Evolutionary conservation across 768 basidiomycete genomes (phyloP).

Genomic region (Strobilomyces confusus): DNA sequence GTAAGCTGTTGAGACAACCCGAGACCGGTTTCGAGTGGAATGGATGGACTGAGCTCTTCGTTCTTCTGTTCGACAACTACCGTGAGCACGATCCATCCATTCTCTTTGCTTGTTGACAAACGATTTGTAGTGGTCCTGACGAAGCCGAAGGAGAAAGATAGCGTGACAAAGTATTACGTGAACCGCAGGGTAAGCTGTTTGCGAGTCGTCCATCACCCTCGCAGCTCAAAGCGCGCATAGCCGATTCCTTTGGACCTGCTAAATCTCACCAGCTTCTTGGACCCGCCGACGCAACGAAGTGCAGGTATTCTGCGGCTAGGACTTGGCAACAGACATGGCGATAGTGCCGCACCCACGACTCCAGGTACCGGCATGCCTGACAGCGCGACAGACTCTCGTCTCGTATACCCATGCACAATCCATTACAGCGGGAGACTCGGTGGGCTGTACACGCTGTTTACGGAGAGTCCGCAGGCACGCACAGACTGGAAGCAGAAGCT

Average conservation of each 20-base stretch:
- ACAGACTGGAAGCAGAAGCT: constrained; percentile 88
- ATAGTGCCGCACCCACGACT: constrained; percentile 22
- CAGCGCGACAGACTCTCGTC: constrained; percentile 57
- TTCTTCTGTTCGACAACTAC: constrained; percentile 94
- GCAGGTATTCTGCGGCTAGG: constrained; percentile 64
- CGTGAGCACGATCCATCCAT: constrained; percentile 41
- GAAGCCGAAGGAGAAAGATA: constrained; percentile 77
- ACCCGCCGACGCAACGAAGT: constrained; percentile 71
- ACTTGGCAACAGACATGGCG: constrained; percentile 39
- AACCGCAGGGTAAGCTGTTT: constrained; percentile 62
- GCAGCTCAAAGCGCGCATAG: constrained; percentile 35
- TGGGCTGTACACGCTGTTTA: constrained; percentile 82
- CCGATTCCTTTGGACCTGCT: constrained; percentile 92
- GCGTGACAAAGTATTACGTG: constrained; percentile 71
- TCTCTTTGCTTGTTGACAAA: constrained; percentile 9
- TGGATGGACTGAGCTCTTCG: constrained; percentile 86
- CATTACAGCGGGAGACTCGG: constrained; percentile 87
- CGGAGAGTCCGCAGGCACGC: constrained; percentile 72
- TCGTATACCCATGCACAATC: constrained; percentile 84
- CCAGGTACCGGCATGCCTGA: constrained; percentile 35
- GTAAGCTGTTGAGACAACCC: constrained; percentile 80
- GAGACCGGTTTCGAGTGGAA: constrained; percentile 87
- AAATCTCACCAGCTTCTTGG: constrained; percentile 78
- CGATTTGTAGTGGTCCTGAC: constrained; percentile 74
- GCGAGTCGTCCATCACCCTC: background rate